phyloP scores from a whole-genome alignment of 2,329 filamentous ascomycete species.

The Botrytis tulipae region DNA sequence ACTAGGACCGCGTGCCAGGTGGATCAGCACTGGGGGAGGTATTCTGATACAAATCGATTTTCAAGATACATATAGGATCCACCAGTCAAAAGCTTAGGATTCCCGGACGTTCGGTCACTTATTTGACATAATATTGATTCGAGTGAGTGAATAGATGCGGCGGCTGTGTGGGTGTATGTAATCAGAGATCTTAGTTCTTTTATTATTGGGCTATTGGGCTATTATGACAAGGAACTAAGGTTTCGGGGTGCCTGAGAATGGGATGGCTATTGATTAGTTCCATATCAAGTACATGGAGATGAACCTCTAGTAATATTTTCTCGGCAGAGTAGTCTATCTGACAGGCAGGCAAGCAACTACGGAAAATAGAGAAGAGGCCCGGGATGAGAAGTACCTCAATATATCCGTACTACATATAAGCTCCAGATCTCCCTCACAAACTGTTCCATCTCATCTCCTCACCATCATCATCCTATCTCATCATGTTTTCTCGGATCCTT shows the following conservation, averaged over 20 bases:
- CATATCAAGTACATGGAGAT: background rate
- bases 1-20: background rate
- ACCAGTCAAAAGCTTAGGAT: background rate
- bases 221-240: background rate
- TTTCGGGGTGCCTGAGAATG: no score
- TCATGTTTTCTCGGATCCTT: conserved; percentile 4
- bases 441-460: background rate
- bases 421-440: background rate
- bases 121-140: background rate
- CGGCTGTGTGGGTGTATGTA: background rate
- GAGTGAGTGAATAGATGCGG: background rate
- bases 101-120: background rate
- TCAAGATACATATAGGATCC: background rate
- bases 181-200: background rate
- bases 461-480: background rate
- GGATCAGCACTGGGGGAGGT: background rate
- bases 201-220: background rate
- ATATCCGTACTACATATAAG: background rate
- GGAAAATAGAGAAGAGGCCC: background rate
- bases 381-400: background rate
- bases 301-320: background rate
- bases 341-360: background rate
- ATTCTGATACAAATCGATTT: background rate
- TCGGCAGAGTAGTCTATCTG: background rate
- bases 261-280: background rate